Conservation (phyloP, 768 basidiomycete genomes). For the Termitomyces sp. region DNA sequence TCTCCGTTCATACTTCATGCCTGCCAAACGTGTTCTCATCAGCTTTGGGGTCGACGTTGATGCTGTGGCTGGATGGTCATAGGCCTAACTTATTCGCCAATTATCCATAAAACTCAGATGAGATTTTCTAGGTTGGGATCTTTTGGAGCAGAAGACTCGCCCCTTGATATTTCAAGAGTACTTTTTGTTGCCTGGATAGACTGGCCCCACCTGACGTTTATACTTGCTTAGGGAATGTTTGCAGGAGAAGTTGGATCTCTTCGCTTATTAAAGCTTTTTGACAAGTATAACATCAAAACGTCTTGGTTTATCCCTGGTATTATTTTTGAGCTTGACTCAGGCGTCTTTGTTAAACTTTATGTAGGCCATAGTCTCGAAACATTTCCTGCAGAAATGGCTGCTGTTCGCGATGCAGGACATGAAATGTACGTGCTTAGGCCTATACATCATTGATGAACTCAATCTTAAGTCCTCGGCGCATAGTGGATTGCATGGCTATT, state of each 20-base stretch:
- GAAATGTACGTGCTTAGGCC: constrained; percentile 42
- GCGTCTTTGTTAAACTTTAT: not conserved
- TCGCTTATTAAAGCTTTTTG: constrained; percentile 65
- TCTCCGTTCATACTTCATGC: constrained; percentile 23
- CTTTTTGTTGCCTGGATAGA: constrained; percentile 23
- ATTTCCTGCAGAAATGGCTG: constrained; percentile 64
- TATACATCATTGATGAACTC: not conserved
- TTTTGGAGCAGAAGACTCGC: constrained; percentile 71
- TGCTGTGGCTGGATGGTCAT: constrained; percentile 68
- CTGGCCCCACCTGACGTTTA: not conserved
- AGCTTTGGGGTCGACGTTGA: constrained; percentile 73
- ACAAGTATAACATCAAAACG: constrained; percentile 59
- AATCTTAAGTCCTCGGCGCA: not conserved
- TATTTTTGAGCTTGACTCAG: constrained; percentile 12
- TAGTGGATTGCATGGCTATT: constrained; percentile 66
- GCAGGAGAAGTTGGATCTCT: constrained; percentile 72
- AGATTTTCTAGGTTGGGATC: constrained; percentile 49
- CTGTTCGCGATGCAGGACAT: constrained; percentile 67
- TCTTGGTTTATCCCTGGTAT: constrained; percentile 81
- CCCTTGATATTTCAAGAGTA: constrained; percentile 55
- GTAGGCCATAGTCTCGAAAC: constrained; percentile 69
- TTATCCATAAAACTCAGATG: not conserved
- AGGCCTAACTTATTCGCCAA: no score
- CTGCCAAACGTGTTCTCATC: constrained; percentile 47
- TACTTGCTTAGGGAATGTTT: constrained; percentile 46